Conservation (phyloP, 305 asterid species). For the Ajuga reptans region DNA sequence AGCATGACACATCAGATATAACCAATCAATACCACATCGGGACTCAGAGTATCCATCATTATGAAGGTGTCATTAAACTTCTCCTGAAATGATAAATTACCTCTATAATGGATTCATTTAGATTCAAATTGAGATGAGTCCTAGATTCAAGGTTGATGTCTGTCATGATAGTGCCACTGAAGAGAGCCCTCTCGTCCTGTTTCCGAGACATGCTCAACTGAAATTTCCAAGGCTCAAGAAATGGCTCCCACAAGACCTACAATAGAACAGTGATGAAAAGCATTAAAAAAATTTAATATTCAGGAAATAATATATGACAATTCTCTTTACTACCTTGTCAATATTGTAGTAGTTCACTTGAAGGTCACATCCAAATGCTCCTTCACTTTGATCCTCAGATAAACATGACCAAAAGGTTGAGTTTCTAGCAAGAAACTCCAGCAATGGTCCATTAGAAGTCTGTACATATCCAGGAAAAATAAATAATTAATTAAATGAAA, state of each 20-base stretch:
- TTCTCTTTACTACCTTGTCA: slow-evolving; percentile 54
- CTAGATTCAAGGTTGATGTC: slow-evolving; percentile 59
- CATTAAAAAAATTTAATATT: slow-evolving; percentile 1
- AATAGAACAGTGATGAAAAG: slow-evolving; percentile 16
- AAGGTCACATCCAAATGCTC: slow-evolving; percentile 58
- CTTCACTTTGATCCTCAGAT: slow-evolving; percentile 47
- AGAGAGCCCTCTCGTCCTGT: slow-evolving; percentile 56
- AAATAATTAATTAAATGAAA: background rate
- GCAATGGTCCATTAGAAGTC: slow-evolving; percentile 80
- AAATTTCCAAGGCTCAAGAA: slow-evolving; percentile 81
- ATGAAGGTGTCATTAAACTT: slow-evolving; percentile 5
- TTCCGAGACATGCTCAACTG: slow-evolving; percentile 50
- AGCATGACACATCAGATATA: slow-evolving; percentile 6
- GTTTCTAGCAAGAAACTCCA: slow-evolving; percentile 59
- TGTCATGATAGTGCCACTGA: slow-evolving; percentile 48
- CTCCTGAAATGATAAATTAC: slow-evolving; percentile 29
- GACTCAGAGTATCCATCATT: slow-evolving; percentile 6
- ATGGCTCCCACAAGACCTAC: slow-evolving; percentile 94
- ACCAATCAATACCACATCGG: slow-evolving; percentile 12
- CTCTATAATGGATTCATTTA: slow-evolving; percentile 85
- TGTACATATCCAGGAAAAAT: slow-evolving; percentile 28
- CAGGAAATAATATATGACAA: slow-evolving; percentile 13
- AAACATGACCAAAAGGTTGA: slow-evolving; percentile 34
- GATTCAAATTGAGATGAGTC: slow-evolving; percentile 68
- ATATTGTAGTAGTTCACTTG: slow-evolving; percentile 85